Evolutionary conservation across 2,329 filamentous ascomycete species (phyloP).

Genomic region (Diplodia scrobiculata): DNA sequence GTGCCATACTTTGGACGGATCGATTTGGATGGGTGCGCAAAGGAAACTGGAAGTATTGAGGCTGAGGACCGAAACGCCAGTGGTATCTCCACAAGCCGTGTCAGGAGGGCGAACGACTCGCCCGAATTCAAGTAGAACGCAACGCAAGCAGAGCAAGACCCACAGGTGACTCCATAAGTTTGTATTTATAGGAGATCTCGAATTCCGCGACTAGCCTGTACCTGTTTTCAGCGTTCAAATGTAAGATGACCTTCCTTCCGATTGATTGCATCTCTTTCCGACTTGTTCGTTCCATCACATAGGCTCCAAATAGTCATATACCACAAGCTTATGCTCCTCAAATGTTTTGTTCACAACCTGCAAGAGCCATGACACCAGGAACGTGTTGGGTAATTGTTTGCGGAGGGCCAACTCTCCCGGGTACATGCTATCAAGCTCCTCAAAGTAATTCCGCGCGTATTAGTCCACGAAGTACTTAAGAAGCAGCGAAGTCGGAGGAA

Average conservation of each 20-base stretch:
- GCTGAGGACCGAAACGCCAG: too few species aligned
- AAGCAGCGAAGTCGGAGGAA: neutral
- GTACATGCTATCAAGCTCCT: neutral
- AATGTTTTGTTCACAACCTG: neutral
- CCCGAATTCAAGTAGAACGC: too few species aligned
- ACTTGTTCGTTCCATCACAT: neutral
- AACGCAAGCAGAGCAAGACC: too few species aligned
- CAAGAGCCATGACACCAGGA: neutral
- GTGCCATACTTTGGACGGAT: too few species aligned
- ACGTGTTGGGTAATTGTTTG: neutral
- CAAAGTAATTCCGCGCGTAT: neutral
- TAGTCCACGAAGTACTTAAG: neutral
- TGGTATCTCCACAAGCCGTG: too few species aligned
- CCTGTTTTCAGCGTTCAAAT: neutral
- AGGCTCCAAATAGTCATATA: neutral
- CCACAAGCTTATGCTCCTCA: neutral
- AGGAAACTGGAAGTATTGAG: too few species aligned
- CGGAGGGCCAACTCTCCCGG: neutral
- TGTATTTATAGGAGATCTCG: too few species aligned
- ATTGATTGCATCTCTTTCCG: neutral
- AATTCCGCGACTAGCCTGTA: too few species aligned
- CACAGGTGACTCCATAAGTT: too few species aligned
- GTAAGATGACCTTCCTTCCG: too few species aligned
- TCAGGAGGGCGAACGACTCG: too few species aligned
- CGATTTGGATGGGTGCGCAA: too few species aligned